Base-by-base conservation (phyloP, 257 asterid genomes). In the Solanum chiquidenum region DNA sequence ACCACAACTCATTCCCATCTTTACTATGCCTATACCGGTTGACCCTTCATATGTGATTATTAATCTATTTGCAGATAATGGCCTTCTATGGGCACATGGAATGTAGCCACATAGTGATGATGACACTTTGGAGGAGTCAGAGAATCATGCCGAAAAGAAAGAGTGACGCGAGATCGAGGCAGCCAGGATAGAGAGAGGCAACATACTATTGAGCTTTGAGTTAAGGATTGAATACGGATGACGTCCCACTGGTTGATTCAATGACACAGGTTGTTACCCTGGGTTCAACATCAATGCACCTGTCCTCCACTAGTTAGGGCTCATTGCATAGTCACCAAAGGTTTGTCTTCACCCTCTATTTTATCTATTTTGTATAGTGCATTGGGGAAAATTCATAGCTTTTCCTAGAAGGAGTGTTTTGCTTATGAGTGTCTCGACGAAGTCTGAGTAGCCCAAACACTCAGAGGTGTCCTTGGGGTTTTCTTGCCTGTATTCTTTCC, bases 151-250 rank as follows among this genome's bases (percentile, higher is more conserved):
- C 1, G 0, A n/a, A 55, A 55, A 52, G 62, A 52, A n/a, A 55
- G n/a, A 18, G 10, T 18, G n/a, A 7, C 1, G 10, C 18, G 10
- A 18, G 10, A 55, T 18, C 18, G 2, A 18, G 1, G n/a, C 4
- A 0, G 10, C 0, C 10, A 55, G 4, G 64, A 55, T 18, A 55
- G 4, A 18, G 0, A 18, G 1, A 18, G 64, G 4, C 1, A 55
- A 1, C 4, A 55, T 0, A 2, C 10, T 55, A 18, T 18, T 55
- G n/a, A 55, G n/a, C 9, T 55, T 6, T 1, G 3, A 55, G 10
- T 55, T 55, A 10, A 18, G 1, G 10, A 55, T 55, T 55, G 9
- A 18, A 4, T 20, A 55, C 3, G 3, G n/a, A 55, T 55, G n/a
- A 4, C 9, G 0, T 55, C n/a, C n/a, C 64, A 55, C n/a, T 9